Evolutionary conservation across 1,284 basidiomycete species (phyloP), one percentile per base, ranked within the genome.

Genomic region (Erythrobasidium hasegawianum): DNA sequence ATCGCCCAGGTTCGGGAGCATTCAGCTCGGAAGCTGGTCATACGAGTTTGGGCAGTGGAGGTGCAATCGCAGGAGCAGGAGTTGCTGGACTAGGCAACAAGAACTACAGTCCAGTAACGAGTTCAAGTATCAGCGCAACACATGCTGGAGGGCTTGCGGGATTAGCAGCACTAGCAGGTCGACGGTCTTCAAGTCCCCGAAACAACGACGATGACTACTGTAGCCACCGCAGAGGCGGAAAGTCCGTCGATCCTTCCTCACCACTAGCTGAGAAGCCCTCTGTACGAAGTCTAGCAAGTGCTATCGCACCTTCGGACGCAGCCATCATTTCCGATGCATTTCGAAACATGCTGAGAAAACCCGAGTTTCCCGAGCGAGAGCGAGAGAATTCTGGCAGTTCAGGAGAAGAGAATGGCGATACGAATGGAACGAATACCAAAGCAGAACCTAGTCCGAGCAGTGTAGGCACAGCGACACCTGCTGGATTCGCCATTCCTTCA

Each of bases 311-410:
- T 24, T 85, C 86, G 29, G 89, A 91, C 76, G 89, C 89, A 57
- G 87, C 87, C 29, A 88, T 90, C 74, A 89, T 91, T 85, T 89
- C 89, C 29, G 85, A 88, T 77, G 89, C 89, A 4, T 91, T 91
- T 79, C 81, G 89, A 71, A 85, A 87, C 76, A 86, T 87, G 68
- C 79, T 91, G 70, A 81, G 89, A 73, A 89, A 90, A 77, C 89
- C 89, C 2, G 88, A 89, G 74, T 90, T 90, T 52, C 49, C 59
- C 27, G 41, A 57, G 24, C 33, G 33, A 33, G 33, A 33, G 33
- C 4, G 33, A 11, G 26, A 26, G 16, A 54, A 54, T 27, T 5
- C 4, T 8, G 55, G 39, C n/a, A 49, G 22, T 16, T 20, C 26
- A n/a, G 40, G 16, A 45, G 11, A 55, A n/a, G 41, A 47, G 10